Evolutionary conservation across 73 alveolate species (phyloP).

Genomic region (Paramecium pentaurelia): DNA sequence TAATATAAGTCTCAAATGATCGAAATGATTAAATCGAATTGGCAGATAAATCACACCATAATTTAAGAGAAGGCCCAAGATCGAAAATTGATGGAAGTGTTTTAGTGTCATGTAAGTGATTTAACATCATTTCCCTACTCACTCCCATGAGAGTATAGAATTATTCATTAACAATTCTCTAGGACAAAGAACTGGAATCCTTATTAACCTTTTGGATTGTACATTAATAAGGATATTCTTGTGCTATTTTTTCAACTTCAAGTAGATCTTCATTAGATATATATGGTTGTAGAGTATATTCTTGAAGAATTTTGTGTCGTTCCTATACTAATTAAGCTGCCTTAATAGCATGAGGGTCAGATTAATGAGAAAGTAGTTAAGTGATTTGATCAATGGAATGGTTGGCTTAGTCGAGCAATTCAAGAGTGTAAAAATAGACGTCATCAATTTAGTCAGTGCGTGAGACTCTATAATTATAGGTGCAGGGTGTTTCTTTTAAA

Average conservation of each 20-base stretch:
- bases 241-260: background rate
- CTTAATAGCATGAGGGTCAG: background rate
- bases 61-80: background rate
- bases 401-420: background rate
- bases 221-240: constrained; percentile 27
- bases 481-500: constrained; percentile 32
- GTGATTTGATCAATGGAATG: background rate
- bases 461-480: constrained; percentile 33
- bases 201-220: constrained; percentile 23
- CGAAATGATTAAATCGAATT: background rate
- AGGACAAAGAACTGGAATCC: background rate
- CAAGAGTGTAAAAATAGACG: constrained; percentile 32
- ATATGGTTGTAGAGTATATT: background rate
- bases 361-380: background rate
- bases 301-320: background rate
- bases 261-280: background rate
- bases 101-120: constrained; percentile 3
- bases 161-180: constrained; percentile 25
- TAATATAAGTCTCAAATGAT: background rate
- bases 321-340: background rate
- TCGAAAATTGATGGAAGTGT: constrained; percentile 24
- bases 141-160: constrained; percentile 38
- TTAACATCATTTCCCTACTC: constrained; percentile 31
- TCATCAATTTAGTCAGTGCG: constrained; percentile 5
- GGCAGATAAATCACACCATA: constrained; percentile 31